Base-by-base conservation (phyloP, 2,329 filamentous ascomycete species). In the Monosporascus sp. region DNA sequence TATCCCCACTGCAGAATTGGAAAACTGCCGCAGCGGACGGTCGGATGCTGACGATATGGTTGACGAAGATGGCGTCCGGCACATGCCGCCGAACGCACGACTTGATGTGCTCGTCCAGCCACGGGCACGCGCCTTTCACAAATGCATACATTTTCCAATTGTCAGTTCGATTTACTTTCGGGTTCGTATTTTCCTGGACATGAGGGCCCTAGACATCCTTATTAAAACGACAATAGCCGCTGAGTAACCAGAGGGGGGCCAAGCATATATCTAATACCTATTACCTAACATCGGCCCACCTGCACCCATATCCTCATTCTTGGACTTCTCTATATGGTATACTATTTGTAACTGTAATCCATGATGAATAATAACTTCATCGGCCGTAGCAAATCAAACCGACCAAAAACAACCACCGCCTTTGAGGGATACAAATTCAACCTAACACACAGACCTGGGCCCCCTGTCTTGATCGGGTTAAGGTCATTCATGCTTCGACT, bases 1-100 rank as follows among this genome's bases (percentile, higher is more conserved):
- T 62, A 65, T 66, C 70, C 6, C 70, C 70, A 37, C 71, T 65
- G 39, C 69, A 69, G 27, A 63, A 63, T 37, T 72, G 68, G 18
- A 71, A 67, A 1, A 65, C 54, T 0, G 49, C 55, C 1, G 58
- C 49, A 1, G 59, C 58, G 11, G 61, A 51, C 1, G 52, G 11
- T 0, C 68, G 70, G 5, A 72, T 60, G 0, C 66, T 51, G 0
- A 52, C 53, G 25, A 68, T 60, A 20, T 65, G 52, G 8, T 70
- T 52, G 45, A 68, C 47, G 37, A 65, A 71, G 39, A 63, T 53
- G 5, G 61, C 60, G 6, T 65, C 60, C 0, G 64, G 65, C 0
- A 67, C 60, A 24, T 70, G 65, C 1, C 52, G 52, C 5, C 50
- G 57, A 48, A 72, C 63, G 41, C 60, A 70, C 5, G 58, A 51